Conservation (phyloP, 257 asterid genomes). For the Scutellaria barbata region DNA sequence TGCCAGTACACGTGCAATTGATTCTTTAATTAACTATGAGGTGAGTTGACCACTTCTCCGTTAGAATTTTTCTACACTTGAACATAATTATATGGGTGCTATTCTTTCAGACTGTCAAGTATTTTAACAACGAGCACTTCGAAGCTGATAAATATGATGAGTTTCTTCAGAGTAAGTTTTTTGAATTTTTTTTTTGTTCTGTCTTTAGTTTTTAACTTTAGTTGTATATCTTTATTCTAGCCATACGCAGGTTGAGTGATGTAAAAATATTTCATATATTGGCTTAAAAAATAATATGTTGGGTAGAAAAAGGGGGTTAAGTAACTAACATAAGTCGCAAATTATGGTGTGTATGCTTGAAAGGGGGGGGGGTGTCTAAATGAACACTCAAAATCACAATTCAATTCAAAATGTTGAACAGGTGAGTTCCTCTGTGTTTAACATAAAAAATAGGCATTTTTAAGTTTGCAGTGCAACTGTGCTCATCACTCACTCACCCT, state of each 20-base stretch:
- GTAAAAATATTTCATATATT: not conserved
- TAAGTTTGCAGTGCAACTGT: not conserved
- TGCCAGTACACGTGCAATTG: conserved; percentile 87
- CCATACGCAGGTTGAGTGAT: conserved; percentile 21
- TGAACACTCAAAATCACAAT: not conserved
- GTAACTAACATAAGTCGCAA: not conserved
- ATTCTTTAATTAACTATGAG: conserved; percentile 95
- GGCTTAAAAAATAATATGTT: conserved; percentile 3
- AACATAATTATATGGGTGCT: conserved; percentile 19
- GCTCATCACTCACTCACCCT: not conserved
- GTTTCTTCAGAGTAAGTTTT: conserved; percentile 78
- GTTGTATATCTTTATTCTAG: conserved; percentile 15
- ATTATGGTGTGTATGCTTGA: not conserved
- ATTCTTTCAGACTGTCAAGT: conserved; percentile 87
- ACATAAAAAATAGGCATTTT: not conserved
- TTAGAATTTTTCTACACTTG: conserved; percentile 23
- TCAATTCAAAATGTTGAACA: not conserved
- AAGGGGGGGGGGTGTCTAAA: not conserved
- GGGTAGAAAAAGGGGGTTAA: not conserved
- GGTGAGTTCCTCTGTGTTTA: not conserved
- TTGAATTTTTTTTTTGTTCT: conserved; percentile 29
- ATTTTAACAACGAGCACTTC: conserved; percentile 85
- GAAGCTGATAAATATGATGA: conserved; percentile 93
- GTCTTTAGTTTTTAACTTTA: conserved; percentile 20
- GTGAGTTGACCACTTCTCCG: conserved; percentile 47